Evolutionary conservation across 2,329 filamentous ascomycete genomes (phyloP), one percentile per base, ranked within the genome.

Genomic region (Cordyceps pruinosa): DNA sequence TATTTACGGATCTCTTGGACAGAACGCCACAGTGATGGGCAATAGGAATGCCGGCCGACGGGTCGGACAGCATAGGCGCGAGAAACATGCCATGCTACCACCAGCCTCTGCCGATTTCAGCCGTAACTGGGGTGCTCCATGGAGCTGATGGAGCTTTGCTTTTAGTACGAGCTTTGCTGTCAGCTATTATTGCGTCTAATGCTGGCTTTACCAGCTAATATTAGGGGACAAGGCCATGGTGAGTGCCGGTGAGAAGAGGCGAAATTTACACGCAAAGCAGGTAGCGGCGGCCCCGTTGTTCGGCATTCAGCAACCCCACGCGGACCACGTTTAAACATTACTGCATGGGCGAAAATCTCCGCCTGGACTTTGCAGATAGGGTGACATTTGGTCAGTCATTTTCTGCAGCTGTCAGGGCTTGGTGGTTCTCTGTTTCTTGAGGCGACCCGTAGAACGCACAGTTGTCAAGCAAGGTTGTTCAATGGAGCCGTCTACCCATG

Each of bases 101-200:
- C 34, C 53, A 56, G 44, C 26, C n/a, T 47, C 53, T 56, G 53
- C 53, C 53, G 53, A 56, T 56, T 56, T 56, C 53, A 56, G 53
- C 53, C 53, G 53, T 46, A 30, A 56, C 44, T 21, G 53, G 53
- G 51, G 42, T 47, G 28, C 39, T 26, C 19, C 42, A 48, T 48
- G 44, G 53, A 32, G 42, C 52, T 47, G 32, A 55, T 55, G 52
- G 52, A 55, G 52, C 42, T 34, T 15, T n/a, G 9, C 12, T 53
- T 45, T 37, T 56, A 54, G 51, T 55, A n/a, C 32, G 42, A 23
- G 12, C 42, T 46, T 45, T 47, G 30, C 23, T 4, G 15, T 37
- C n/a, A 45, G 30, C 19, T 37, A 46, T 32, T 52, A 23, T 37
- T 26, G 32, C 23, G 52, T 37, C 17, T 19, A 37, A 26, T n/a